Evolutionary conservation across 305 asterid species (phyloP).

Genomic region (Fraxinus sp.): DNA sequence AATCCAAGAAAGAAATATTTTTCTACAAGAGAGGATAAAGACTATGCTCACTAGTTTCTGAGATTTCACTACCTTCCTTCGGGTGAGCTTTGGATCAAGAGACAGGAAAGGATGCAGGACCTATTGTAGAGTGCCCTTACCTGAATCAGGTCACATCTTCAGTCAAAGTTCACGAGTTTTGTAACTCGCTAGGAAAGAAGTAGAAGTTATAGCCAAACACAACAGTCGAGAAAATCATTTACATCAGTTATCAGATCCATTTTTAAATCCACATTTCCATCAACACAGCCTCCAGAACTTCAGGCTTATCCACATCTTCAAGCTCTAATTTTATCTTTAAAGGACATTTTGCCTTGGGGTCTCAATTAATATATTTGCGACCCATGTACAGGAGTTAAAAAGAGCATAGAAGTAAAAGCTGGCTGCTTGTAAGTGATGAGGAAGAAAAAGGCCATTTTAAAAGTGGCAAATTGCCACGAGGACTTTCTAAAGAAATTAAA

Average conservation of each 20-base stretch:
- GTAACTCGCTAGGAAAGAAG: slow-evolving; percentile 45
- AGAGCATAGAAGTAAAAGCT: slow-evolving; percentile 43
- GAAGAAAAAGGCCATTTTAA: background rate
- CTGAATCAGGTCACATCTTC: slow-evolving; percentile 44
- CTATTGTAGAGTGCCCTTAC: slow-evolving; percentile 39
- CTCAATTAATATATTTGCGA: slow-evolving; percentile 35
- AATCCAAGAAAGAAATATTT: slow-evolving; percentile 42
- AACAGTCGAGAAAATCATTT: background rate
- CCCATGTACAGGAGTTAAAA: slow-evolving; percentile 27
- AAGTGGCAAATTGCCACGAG: background rate
- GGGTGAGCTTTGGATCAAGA: slow-evolving; percentile 31
- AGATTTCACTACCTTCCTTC: slow-evolving; percentile 38
- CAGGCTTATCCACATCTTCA: background rate
- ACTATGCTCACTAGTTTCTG: slow-evolving; percentile 37
- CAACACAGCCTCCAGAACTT: background rate
- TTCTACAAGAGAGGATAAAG: slow-evolving; percentile 31
- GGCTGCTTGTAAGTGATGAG: slow-evolving; percentile 34
- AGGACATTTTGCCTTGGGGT: slow-evolving; percentile 27
- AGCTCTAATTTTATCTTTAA: background rate
- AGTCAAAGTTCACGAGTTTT: slow-evolving; percentile 39
- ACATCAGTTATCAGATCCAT: slow-evolving; percentile 22
- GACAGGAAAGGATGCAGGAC: slow-evolving; percentile 19
- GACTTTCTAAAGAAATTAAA: background rate
- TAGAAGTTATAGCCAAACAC: slow-evolving; percentile 32
- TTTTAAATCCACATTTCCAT: slow-evolving; percentile 21